Percentiles rank a stretch among this genome's conserved stretches.
Conservation (phyloP, 352 stramenopile species). For the Pythium dissotocum region DNA sequence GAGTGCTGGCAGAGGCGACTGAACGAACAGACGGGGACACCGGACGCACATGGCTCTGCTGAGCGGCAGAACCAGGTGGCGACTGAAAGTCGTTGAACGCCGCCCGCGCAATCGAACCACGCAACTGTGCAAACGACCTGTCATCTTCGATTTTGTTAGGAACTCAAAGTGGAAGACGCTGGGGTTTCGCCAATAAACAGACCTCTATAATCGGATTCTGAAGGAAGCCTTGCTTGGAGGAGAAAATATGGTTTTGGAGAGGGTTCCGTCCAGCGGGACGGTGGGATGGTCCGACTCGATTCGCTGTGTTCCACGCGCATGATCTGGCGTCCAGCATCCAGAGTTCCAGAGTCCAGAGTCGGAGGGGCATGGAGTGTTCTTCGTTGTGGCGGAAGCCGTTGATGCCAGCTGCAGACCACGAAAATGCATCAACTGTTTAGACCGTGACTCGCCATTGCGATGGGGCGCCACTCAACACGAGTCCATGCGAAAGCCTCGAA, state of each 20-base stretch:
- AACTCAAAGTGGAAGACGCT: background rate
- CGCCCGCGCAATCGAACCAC: background rate
- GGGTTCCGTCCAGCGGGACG: background rate
- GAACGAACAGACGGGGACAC: background rate
- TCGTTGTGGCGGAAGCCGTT: background rate
- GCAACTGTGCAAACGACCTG: background rate
- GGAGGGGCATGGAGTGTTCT: background rate
- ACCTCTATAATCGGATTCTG: background rate
- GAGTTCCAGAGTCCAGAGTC: constrained; percentile 6
- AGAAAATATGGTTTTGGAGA: constrained; percentile 2
- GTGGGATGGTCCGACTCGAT: constrained; percentile 2
- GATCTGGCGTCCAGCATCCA: constrained; percentile 1
- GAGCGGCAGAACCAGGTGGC: constrained; percentile 3
- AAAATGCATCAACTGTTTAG: constrained; percentile 5
- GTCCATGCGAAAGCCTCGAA: background rate
- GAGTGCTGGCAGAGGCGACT: background rate
- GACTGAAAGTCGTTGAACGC: background rate
- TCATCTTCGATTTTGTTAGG: background rate
- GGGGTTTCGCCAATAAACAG: background rate
- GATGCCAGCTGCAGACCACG: constrained; percentile 1
- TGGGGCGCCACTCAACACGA: background rate
- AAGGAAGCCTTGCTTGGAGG: background rate
- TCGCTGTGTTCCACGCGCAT: background rate
- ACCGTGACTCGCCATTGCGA: background rate
- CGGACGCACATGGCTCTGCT: background rate